phyloP scores from a whole-genome alignment of 176 grass and related monocot species.

The Microstegium vimineum region DNA sequence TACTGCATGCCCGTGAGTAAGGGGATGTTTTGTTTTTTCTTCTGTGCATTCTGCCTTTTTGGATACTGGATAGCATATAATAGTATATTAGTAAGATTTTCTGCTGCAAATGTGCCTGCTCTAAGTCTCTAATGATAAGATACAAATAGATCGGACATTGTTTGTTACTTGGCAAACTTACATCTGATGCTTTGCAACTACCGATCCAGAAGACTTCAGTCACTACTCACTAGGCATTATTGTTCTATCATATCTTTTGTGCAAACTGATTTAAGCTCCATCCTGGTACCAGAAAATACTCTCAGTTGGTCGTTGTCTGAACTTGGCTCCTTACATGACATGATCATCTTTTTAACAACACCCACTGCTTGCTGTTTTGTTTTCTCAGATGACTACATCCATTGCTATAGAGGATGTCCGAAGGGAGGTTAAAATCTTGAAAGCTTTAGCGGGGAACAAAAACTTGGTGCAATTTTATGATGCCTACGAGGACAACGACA shows the following conservation, averaged over 20 bases:
- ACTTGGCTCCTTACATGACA: not conserved
- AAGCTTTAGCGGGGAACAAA: constrained; percentile 65
- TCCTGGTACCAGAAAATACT: not conserved
- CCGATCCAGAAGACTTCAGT: not conserved
- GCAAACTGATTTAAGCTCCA: not conserved
- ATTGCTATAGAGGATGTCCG: constrained; percentile 83
- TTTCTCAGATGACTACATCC: constrained; percentile 80
- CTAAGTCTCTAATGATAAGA: not conserved
- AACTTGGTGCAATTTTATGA: constrained; percentile 87
- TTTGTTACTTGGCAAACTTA: not conserved
- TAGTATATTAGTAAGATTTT: not conserved
- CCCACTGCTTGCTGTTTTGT: constrained; percentile 7
- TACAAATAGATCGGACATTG: not conserved
- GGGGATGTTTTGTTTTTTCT: not conserved
- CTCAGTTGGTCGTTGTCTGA: not conserved
- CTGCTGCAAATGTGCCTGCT: not conserved
- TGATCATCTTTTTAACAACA: not conserved
- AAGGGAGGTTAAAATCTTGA: constrained; percentile 89
- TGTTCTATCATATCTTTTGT: not conserved
- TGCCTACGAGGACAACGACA: constrained; percentile 73
- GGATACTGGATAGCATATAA: not conserved
- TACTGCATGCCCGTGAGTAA: not conserved
- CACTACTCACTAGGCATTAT: not conserved
- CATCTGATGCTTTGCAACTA: not conserved
- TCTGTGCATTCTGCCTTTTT: not conserved